phyloP scores from a whole-genome alignment of 352 stramenopile genomes.

The Stephanocyclus meneghinianus region DNA sequence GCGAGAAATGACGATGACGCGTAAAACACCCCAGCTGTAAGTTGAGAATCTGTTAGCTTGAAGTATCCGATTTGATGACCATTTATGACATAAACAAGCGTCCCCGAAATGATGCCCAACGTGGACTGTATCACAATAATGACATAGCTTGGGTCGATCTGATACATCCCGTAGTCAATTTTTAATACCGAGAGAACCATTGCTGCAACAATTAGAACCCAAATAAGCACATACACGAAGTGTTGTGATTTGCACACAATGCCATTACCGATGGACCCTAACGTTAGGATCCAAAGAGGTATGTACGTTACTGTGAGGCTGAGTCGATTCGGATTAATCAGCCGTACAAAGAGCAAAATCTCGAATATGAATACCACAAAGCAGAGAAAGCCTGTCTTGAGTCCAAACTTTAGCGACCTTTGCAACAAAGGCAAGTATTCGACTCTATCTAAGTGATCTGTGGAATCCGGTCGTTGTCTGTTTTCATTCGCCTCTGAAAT shows the following conservation, averaged over 20 bases:
- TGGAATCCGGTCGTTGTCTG: slow-evolving; percentile 70
- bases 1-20: slow-evolving; percentile 64
- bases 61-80: slow-evolving; percentile 81
- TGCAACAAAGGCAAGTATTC: slow-evolving; percentile 80
- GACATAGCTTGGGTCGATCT: slow-evolving; percentile 60
- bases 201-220: slow-evolving; percentile 60
- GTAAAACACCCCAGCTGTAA: slow-evolving; percentile 78
- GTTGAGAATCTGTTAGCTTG: slow-evolving; percentile 71
- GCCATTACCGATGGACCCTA: slow-evolving; percentile 69
- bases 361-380: slow-evolving; percentile 80
- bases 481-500: slow-evolving; percentile 78
- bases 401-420: slow-evolving; percentile 76
- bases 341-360: slow-evolving; percentile 70
- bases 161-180: slow-evolving; percentile 58
- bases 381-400: slow-evolving; percentile 78
- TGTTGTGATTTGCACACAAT: slow-evolving; percentile 81
- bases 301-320: slow-evolving; percentile 56
- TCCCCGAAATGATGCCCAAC: slow-evolving; percentile 61
- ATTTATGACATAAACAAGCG: slow-evolving; percentile 77
- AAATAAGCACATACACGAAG: slow-evolving; percentile 66
- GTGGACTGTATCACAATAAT: slow-evolving; percentile 63
- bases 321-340: slow-evolving; percentile 45
- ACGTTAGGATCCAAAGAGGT: slow-evolving; percentile 76
- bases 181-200: slow-evolving; percentile 70
- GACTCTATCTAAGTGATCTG: slow-evolving; percentile 76